Evolutionary conservation across 2,329 filamentous ascomycete species (phyloP).

Genomic region (Esteya vermicola): DNA sequence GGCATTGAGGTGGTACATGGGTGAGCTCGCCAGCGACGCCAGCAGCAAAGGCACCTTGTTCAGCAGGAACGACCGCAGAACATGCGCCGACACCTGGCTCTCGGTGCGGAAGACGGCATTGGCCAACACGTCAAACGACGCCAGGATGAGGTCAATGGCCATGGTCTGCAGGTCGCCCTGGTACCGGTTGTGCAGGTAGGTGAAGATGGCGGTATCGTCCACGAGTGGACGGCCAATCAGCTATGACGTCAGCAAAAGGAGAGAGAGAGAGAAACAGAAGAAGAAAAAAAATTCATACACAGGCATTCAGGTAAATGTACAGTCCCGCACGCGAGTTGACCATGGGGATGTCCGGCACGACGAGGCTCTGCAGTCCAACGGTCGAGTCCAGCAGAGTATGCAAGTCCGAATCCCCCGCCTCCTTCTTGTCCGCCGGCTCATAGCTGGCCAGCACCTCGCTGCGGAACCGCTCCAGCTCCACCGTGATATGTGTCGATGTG

Average conservation of each 20-base stretch:
- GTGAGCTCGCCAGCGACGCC: constrained; percentile 35
- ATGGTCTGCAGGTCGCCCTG: constrained; percentile 61
- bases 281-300: constrained; percentile 35
- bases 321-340: constrained; percentile 68
- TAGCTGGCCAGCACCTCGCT: constrained; percentile 39
- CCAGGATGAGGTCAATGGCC: constrained; percentile 70
- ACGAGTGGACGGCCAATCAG: constrained; percentile 69
- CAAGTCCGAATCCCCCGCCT: constrained; percentile 25
- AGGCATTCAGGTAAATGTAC: constrained; percentile 72
- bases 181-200: constrained; percentile 73
- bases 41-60: constrained; percentile 46
- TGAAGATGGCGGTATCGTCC: constrained; percentile 66
- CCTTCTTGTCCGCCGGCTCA: constrained; percentile 36
- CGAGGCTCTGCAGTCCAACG: constrained; percentile 39
- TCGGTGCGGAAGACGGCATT: constrained; percentile 65
- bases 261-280: neutral
- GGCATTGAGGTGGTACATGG: constrained; percentile 57
- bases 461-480: constrained; percentile 42
- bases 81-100: constrained; percentile 44
- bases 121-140: constrained; percentile 78
- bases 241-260: constrained; percentile 28
- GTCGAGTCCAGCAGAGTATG: constrained; percentile 44
- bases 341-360: constrained; percentile 49
- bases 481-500: constrained; percentile 36
- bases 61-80: constrained; percentile 77